A percentile compares a stretch with the other conserved stretches of the same genome.
These are phyloP conservation scores for Ogataea paraovalis DNA, from an alignment of 805 yeast species.

Conservation along the genomic window DNA sequence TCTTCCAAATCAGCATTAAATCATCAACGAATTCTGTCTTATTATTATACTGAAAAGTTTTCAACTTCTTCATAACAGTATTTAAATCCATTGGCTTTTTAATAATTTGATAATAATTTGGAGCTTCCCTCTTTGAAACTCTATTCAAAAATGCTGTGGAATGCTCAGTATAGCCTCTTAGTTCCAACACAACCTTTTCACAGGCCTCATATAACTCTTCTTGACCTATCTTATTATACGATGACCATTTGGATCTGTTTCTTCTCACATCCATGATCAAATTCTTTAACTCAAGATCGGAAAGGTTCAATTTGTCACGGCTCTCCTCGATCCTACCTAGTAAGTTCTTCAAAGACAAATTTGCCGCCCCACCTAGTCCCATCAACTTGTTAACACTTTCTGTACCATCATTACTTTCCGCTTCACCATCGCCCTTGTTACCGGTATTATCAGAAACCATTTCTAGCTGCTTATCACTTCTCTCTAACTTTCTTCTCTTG, in stretches of 20 bases:
- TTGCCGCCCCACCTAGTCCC: constrained; percentile 60
- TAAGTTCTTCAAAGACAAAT: constrained; percentile 73
- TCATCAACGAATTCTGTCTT: constrained; percentile 94
- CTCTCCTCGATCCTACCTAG: constrained; percentile 73
- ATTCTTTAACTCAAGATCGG: constrained; percentile 80
- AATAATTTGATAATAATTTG: constrained; percentile 86
- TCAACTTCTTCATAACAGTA: constrained; percentile 87
- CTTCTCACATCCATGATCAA: constrained; percentile 90
- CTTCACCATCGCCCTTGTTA: constrained; percentile 12
- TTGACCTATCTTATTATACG: constrained; percentile 92
- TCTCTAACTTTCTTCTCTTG: constrained; percentile 73
- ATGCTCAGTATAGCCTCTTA: constrained; percentile 91
- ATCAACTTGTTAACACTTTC: constrained; percentile 27
- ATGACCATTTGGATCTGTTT: constrained; percentile 96
- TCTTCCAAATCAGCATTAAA: constrained; percentile 90
- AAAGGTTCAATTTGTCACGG: constrained; percentile 67
- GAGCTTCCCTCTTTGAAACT: constrained; percentile 98
- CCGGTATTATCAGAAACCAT: constrained; percentile 27
- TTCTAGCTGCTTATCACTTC: constrained; percentile 69
- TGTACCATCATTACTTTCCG: constrained; percentile 17
- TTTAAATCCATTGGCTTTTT: constrained; percentile 95
- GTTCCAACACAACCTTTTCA: constrained; percentile 87
- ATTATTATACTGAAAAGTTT: constrained; percentile 73
- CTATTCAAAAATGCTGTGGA: constrained; percentile 93
- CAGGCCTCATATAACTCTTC: constrained; percentile 97